Conservation (phyloP, 768 basidiomycete genomes). For the Tephrocybe sp. region DNA sequence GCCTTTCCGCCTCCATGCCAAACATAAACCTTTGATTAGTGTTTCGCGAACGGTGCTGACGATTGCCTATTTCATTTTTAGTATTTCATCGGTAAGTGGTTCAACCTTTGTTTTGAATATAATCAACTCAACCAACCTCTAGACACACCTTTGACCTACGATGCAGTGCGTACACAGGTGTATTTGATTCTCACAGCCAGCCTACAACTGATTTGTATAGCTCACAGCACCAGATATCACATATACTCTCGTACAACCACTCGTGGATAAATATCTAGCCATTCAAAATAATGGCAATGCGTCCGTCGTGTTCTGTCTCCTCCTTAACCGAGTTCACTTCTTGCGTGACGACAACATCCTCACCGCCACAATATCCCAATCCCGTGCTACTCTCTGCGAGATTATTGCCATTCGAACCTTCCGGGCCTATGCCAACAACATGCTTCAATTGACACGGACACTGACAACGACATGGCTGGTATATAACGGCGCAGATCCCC, state of each 20-base stretch:
- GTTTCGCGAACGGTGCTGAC: neutral
- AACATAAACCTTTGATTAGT: too few relatives aligned
- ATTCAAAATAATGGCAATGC: constrained; percentile 75
- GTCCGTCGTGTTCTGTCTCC: constrained; percentile 83
- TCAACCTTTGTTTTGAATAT: neutral
- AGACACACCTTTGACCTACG: constrained; percentile 85
- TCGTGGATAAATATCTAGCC: constrained; percentile 80
- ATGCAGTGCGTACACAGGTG: constrained; percentile 53
- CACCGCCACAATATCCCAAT: constrained; percentile 63
- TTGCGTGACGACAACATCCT: constrained; percentile 72
- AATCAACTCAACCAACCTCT: neutral
- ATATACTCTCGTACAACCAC: constrained; percentile 84
- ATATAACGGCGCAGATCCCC: constrained; percentile 69
- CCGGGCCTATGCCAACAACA: constrained; percentile 64
- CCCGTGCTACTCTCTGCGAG: constrained; percentile 85
- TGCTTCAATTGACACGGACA: constrained; percentile 66
- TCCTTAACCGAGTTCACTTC: constrained; percentile 86
- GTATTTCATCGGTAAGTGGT: constrained; percentile 64
- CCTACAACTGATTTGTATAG: constrained; percentile 33
- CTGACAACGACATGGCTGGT: constrained; percentile 81
- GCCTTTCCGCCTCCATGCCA: too few relatives aligned
- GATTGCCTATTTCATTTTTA: constrained; percentile 24
- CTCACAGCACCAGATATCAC: constrained; percentile 84
- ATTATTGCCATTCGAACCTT: constrained; percentile 81
- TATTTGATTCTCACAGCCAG: neutral